Conservation (phyloP, 768 basidiomycete genomes). For the Auriscalpium vulgare region DNA sequence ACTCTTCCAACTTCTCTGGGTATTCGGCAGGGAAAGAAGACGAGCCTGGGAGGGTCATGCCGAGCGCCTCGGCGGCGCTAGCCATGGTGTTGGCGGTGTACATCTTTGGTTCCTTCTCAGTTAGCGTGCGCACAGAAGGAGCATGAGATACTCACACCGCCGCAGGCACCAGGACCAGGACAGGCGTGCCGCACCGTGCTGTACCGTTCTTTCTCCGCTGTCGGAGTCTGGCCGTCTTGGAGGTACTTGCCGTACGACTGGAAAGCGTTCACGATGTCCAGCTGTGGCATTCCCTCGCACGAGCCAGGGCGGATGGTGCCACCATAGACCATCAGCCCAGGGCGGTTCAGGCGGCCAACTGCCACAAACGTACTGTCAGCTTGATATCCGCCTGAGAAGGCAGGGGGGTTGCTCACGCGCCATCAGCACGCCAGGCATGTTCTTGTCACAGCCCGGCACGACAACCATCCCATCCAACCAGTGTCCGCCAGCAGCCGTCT, state of each 20-base stretch:
- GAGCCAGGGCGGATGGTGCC: conserved; percentile 91
- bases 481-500: conserved; percentile 93
- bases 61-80: conserved; percentile 87
- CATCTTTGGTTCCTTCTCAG: conserved; percentile 49
- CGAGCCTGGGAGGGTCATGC: conserved; percentile 96
- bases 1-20: conserved; percentile 80
- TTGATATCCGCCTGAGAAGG: not conserved
- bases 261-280: conserved; percentile 97
- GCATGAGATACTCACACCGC: conserved; percentile 64
- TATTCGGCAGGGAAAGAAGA: conserved; percentile 95
- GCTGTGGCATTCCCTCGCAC: conserved; percentile 78
- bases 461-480: conserved; percentile 98
- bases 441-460: conserved; percentile 97
- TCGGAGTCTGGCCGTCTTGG: conserved; percentile 76
- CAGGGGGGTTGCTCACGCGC: conserved; percentile 54
- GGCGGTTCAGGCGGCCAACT: conserved; percentile 94
- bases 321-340: conserved; percentile 96
- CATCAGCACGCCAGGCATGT: conserved; percentile 99
- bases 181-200: conserved; percentile 89
- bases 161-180: conserved; percentile 97
- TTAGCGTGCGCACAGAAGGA: not conserved
- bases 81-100: conserved; percentile 99
- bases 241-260: conserved; percentile 95
- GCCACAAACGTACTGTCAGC: not conserved
- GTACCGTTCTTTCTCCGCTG: conserved; percentile 79